These are phyloP conservation scores for Staphylotrichum longicolle DNA, from an alignment of 495 filamentous ascomycete genomes.

Conservation along the genomic window DNA sequence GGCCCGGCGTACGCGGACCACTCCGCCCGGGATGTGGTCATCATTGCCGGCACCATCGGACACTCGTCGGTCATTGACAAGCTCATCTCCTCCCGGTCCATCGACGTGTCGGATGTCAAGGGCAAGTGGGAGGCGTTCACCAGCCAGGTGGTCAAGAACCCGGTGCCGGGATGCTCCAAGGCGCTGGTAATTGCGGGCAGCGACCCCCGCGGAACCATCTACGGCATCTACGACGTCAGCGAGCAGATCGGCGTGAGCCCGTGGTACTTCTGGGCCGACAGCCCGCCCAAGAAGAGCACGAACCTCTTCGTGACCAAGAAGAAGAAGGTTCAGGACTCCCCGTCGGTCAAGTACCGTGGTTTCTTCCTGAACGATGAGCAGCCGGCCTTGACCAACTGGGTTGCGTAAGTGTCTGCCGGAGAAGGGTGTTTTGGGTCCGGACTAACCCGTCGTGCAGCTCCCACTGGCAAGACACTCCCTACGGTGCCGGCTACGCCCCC, in stretches of 20 bases:
- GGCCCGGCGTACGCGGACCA: slow-evolving; percentile 47
- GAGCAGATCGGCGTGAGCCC: slow-evolving; percentile 76
- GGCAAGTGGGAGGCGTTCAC: slow-evolving; percentile 71
- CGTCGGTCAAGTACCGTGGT: slow-evolving; percentile 70
- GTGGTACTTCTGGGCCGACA: slow-evolving; percentile 76
- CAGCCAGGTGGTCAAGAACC: slow-evolving; percentile 57
- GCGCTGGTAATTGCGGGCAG: slow-evolving; percentile 69
- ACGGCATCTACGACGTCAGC: slow-evolving; percentile 69
- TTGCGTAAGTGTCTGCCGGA: slow-evolving; percentile 39
- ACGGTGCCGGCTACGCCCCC: slow-evolving; percentile 58
- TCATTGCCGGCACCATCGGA: slow-evolving; percentile 69
- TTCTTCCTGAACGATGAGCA: slow-evolving; percentile 81
- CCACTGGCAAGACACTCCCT: slow-evolving; percentile 44
- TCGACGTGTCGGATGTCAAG: slow-evolving; percentile 54
- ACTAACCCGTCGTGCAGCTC: slow-evolving; percentile 16
- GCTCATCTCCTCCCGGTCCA: slow-evolving; percentile 52
- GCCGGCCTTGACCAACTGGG: slow-evolving; percentile 68
- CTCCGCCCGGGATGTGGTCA: slow-evolving; percentile 49
- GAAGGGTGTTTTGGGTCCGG: background rate
- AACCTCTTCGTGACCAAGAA: slow-evolving; percentile 55
- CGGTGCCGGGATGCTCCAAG: slow-evolving; percentile 54
- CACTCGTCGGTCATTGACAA: slow-evolving; percentile 59
- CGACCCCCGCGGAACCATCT: slow-evolving; percentile 69
- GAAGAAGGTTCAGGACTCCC: slow-evolving; percentile 57
- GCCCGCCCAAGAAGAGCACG: slow-evolving; percentile 52